Evolutionary conservation across 192 early-diverging fungal genomes (phyloP), one percentile per base, ranked within the genome.

Genomic region (Allomyces macrogynus): DNA sequence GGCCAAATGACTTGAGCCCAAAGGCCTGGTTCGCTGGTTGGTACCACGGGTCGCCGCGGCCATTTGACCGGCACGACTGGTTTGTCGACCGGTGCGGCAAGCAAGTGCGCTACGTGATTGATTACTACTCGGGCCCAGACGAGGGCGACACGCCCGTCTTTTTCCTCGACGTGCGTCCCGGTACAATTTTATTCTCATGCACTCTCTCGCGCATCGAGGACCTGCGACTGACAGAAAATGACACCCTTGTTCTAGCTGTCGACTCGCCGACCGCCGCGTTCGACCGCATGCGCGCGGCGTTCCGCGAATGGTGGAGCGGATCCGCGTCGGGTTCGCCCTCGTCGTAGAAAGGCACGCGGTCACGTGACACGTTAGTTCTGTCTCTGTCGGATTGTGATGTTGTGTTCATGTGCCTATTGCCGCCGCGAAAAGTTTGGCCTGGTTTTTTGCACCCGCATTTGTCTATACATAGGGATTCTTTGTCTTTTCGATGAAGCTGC

Each of bases 1-100:
- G 88, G 68, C 95, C 95, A 24, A 70, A 75, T 22, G 86, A 89
- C 63, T 68, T 88, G 18, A 83, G 82, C 25, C 89, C 89, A 10
- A 83, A 88, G 73, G 80, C 87, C 4, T 69, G 84, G 67, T 70
- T 85, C 67, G 77, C 80, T 69, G 73, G 73, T 66, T 79, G 71
- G 61, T 79, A 86, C 67, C 12, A 57, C 12, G 49, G 49, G 20
- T 14, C 49, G 49, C 49, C 49, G 16, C 12, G 20, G 20, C 91
- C 93, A 12, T 96, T 96, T 67, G 93, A 96, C 67, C 79, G 91
- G 22, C 93, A 96, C 70, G 91, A 96, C 72, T 96, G 93, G 93
- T 84, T 83, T 5, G 83, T 96, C 0, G 89, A 91, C 69, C 73
- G 93, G n/a, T 96, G 93, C 64, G 93, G 90, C 20, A 83, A 87